Base-by-base conservation (phyloP, 1,139 yeast genomes). In the Scheffersomyces illinoinensis region DNA sequence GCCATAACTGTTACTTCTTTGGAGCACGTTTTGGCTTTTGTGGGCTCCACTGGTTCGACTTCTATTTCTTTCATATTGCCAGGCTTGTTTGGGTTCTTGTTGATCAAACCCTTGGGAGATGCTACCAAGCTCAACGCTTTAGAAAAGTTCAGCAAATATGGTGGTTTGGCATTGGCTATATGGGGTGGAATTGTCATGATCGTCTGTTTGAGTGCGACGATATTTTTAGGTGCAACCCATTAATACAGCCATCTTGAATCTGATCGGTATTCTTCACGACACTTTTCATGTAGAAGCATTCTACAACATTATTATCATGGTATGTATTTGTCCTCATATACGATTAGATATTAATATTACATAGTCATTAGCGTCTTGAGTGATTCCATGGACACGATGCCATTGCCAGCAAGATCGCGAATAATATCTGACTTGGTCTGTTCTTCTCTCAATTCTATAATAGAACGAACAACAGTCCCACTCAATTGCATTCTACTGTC, bases 21-120 rank as follows among this genome's bases (percentile, higher is more conserved):
- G 64, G 98, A 93, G 56, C 88, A 86, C 59, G 96, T 95, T 49
- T 80, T 93, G 62, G 97, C 97, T 5, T 87, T 93, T 74, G 98
- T 93, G 5, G 98, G 98, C 2, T 89, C 97, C 2, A 93, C 98
- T 0, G 98, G 98, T 0, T 91, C 97, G 2, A 93, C 98, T 0
- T 89, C 97, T 17, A 93, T 93, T 59, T 91, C 97, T 18, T 93
- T 93, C 71, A 93, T 93, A 56, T 81, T 93, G 58, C 98, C 98
- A 0, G 98, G 98, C 0, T 78, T 93, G 48, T 93, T 93, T 73
- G 97, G 96, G 14, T 92, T 83, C 75, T 83, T 85, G 66, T 80
- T 93, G 64, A 84, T 89, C 63, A 74, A 75, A 66, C 78, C 88
- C 51, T 70, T 76, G 57, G 69, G 73, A 58, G 78, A 77, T 1